phyloP scores from a whole-genome alignment of 2,329 filamentous ascomycete genomes.

The Beauveria sp. region DNA sequence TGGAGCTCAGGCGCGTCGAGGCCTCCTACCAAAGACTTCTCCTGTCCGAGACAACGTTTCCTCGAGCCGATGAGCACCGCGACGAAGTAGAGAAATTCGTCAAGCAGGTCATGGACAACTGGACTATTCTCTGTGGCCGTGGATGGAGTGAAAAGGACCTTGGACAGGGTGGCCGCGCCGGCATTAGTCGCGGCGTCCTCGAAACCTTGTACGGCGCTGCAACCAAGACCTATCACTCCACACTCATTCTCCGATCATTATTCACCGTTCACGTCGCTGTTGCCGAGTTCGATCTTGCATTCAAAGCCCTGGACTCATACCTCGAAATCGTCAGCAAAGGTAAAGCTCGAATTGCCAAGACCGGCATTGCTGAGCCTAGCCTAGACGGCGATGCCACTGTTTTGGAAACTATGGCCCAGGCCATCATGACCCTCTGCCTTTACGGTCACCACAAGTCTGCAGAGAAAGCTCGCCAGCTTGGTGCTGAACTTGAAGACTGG shows the following conservation, averaged over 20 bases:
- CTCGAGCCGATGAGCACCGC: conserved; percentile 71
- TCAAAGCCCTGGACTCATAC: conserved; percentile 89
- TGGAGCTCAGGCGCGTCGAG: conserved; percentile 75
- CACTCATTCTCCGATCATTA: conserved; percentile 73
- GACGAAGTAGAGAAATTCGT: conserved; percentile 77
- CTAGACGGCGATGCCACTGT: conserved; percentile 74
- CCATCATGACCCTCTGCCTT: conserved; percentile 71
- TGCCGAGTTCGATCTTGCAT: conserved; percentile 85
- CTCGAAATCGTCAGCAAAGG: conserved; percentile 79
- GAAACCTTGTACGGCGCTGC: conserved; percentile 87
- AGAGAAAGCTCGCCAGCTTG: conserved; percentile 69
- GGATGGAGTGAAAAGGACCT: conserved; percentile 76
- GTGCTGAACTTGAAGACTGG: conserved; percentile 65
- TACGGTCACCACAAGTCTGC: conserved; percentile 70
- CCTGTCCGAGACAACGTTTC: conserved; percentile 73
- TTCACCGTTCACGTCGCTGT: conserved; percentile 83
- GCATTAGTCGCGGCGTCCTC: conserved; percentile 66
- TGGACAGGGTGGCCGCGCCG: conserved; percentile 71
- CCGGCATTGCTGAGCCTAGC: conserved; percentile 58
- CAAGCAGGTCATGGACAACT: conserved; percentile 73
- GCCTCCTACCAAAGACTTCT: conserved; percentile 71
- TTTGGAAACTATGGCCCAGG: conserved; percentile 70
- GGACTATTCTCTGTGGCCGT: conserved; percentile 71
- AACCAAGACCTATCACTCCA: conserved; percentile 92
- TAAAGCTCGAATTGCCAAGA: conserved; percentile 76